These are phyloP conservation scores for Perilla frutescens DNA, from an alignment of 257 asterid genomes.

Conservation along the genomic window DNA sequence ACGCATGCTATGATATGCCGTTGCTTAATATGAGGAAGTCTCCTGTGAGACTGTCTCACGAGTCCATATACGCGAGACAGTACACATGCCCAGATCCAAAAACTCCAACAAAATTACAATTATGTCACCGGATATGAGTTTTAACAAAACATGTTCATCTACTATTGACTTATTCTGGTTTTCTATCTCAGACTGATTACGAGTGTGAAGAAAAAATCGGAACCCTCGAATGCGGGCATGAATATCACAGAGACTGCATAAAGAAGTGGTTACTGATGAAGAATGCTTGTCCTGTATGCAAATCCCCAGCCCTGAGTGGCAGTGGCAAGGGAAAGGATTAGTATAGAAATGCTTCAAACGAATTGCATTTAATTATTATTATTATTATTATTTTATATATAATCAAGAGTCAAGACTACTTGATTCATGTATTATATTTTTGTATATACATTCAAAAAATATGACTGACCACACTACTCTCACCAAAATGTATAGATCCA, in stretches of 20 bases:
- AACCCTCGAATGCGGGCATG: constrained; percentile 67
- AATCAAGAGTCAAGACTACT: constrained; percentile 36
- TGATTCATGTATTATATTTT: constrained; percentile 51
- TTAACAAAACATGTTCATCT: background rate
- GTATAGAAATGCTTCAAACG: background rate
- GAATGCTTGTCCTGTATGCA: constrained; percentile 78
- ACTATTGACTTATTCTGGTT: background rate
- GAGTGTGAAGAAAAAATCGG: constrained; percentile 52
- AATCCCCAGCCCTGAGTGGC: constrained; percentile 54
- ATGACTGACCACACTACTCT: constrained; percentile 25
- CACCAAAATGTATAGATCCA: constrained; percentile 53
- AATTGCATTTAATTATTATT: constrained; percentile 38
- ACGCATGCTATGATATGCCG: background rate
- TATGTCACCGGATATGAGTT: no score
- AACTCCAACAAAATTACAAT: no score
- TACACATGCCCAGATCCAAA: no score
- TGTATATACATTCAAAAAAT: constrained; percentile 61
- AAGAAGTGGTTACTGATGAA: constrained; percentile 71
- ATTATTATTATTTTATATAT: no score
- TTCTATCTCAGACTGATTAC: constrained; percentile 52
- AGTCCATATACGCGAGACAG: no score
- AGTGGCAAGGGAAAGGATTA: constrained; percentile 37
- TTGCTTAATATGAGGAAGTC: background rate
- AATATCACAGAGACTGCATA: constrained; percentile 69
- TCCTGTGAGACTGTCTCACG: no score